Evolutionary conservation across 2,329 filamentous ascomycete species (phyloP).

Genomic region (Aaosphaeria pasadenensis): DNA sequence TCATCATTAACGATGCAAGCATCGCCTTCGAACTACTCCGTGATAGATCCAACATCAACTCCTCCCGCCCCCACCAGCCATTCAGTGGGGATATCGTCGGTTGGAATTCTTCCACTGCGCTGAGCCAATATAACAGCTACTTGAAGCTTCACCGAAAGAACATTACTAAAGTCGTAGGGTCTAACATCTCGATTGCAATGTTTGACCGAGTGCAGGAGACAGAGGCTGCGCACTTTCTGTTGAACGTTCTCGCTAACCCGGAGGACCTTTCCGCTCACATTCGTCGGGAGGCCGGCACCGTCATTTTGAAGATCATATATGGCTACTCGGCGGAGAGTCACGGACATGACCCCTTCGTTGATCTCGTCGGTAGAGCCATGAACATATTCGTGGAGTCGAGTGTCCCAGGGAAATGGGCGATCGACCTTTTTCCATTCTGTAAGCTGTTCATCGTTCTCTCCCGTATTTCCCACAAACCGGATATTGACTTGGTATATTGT

Average conservation of each 20-base stretch:
- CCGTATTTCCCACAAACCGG: too few relatives aligned
- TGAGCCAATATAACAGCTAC: constrained; percentile 11
- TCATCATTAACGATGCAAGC: constrained; percentile 20
- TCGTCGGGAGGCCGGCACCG: constrained; percentile 20
- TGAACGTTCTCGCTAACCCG: constrained; percentile 16
- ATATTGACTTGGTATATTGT: constrained; percentile 1
- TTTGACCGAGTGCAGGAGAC: constrained; percentile 20
- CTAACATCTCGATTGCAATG: constrained; percentile 11
- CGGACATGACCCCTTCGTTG: constrained; percentile 42
- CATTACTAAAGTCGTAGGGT: constrained; percentile 18
- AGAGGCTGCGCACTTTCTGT: constrained; percentile 19
- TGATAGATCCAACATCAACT: constrained; percentile 19
- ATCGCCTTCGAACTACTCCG: constrained; percentile 22
- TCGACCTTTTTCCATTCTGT: constrained; percentile 47
- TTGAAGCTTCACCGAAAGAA: constrained; percentile 22
- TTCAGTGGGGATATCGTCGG: constrained; percentile 21
- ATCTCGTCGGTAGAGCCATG: constrained; percentile 41
- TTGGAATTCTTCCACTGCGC: constrained; percentile 15
- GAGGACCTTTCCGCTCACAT: constrained; percentile 19
- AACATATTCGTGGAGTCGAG: constrained; percentile 39
- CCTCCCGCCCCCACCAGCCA: constrained; percentile 13
- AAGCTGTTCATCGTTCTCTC: constrained; percentile 8
- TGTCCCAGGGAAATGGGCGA: constrained; percentile 44
- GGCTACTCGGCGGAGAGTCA: constrained; percentile 45
- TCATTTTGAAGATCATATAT: constrained; percentile 27